These are phyloP conservation scores for Lignosus rhinocerotis DNA, from an alignment of 1,284 basidiomycete genomes.

Conservation along the genomic window DNA sequence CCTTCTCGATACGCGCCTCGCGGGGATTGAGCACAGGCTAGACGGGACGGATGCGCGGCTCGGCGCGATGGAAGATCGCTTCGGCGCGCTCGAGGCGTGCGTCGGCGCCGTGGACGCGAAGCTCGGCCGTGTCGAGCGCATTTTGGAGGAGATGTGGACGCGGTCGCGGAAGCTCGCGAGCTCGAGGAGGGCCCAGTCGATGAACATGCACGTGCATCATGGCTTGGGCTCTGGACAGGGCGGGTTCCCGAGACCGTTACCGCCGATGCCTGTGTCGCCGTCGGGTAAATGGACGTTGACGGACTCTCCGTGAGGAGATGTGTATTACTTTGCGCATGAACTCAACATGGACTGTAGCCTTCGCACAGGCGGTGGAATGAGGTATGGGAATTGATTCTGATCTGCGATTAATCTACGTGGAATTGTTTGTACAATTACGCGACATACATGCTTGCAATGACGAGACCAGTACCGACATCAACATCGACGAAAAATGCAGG, in stretches of 20 bases:
- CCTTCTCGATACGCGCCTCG: background rate
- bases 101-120: slow-evolving; percentile 6
- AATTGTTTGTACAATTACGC: slow-evolving; percentile 1
- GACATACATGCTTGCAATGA: slow-evolving; percentile 18
- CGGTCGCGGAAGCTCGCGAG: slow-evolving; percentile 8
- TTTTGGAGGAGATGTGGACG: slow-evolving; percentile 4
- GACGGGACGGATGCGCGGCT: slow-evolving; percentile 16
- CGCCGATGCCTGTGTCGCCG: background rate
- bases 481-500: slow-evolving; percentile 7
- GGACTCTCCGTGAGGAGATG: background rate
- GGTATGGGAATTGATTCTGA: background rate
- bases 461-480: slow-evolving; percentile 13
- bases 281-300: background rate
- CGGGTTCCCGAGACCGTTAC: background rate
- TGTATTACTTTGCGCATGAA: too few species aligned
- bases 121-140: slow-evolving; percentile 15
- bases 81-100: slow-evolving; percentile 11
- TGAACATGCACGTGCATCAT: background rate
- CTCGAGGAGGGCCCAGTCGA: background rate
- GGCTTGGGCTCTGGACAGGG: background rate
- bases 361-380: too few species aligned
- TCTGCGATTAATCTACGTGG: slow-evolving; percentile 9
- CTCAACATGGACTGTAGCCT: too few species aligned
- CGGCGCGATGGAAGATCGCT: slow-evolving; percentile 21
- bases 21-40: slow-evolving; percentile 2